phyloP scores from a whole-genome alignment of 2,329 filamentous ascomycete genomes.

The Trichoderma koningiopsis region DNA sequence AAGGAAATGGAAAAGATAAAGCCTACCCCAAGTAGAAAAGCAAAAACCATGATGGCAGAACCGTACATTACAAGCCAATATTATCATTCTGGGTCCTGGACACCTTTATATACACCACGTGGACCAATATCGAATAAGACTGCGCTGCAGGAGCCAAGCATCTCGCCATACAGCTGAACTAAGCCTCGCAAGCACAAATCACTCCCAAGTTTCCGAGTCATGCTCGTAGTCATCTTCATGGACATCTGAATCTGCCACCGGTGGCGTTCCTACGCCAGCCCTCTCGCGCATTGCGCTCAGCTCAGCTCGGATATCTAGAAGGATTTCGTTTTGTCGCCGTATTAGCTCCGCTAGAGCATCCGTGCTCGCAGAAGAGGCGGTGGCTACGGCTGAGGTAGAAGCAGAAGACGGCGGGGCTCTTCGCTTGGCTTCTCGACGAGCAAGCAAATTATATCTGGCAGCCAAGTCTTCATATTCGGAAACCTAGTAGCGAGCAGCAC shows the following conservation, averaged over 20 bases:
- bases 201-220: neutral
- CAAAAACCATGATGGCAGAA: neutral
- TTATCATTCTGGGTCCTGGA: neutral
- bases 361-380: neutral
- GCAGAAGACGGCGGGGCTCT: conserved; percentile 17
- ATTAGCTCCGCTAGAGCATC: conserved; percentile 25
- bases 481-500: neutral
- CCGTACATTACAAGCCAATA: neutral
- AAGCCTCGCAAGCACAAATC: neutral
- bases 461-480: conserved; percentile 24
- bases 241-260: conserved; percentile 16
- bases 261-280: conserved; percentile 19
- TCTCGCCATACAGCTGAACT: neutral
- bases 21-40: neutral
- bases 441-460: conserved; percentile 25
- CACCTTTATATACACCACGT: too few species aligned
- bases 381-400: neutral
- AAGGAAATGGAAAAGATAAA: neutral
- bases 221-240: conserved; percentile 21
- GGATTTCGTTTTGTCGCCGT: conserved; percentile 27
- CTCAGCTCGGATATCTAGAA: conserved; percentile 26
- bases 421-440: conserved; percentile 24
- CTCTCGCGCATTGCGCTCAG: conserved; percentile 26
- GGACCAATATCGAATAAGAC: neutral
- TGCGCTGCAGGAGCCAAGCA: neutral